Evolutionary conservation across 2,329 filamentous ascomycete species (phyloP).

Genomic region (Colletotrichum ledebouriae): DNA sequence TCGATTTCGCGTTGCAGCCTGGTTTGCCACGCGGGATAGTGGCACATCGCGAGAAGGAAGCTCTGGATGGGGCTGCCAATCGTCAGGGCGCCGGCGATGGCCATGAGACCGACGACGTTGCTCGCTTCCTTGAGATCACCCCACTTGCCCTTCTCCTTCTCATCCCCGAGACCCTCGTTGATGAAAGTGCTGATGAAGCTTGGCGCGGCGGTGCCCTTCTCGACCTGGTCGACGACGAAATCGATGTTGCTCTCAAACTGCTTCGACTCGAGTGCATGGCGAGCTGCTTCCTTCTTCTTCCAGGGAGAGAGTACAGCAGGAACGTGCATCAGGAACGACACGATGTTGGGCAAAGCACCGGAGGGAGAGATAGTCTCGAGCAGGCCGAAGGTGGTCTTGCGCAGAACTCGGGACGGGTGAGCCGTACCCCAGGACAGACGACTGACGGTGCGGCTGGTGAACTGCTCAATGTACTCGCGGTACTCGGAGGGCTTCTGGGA

Average conservation of each 20-base stretch:
- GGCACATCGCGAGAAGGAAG: slow-evolving; percentile 49
- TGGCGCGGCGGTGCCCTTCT: slow-evolving; percentile 51
- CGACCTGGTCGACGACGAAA: slow-evolving; percentile 52
- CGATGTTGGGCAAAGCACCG: slow-evolving; percentile 58
- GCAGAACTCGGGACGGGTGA: slow-evolving; percentile 55
- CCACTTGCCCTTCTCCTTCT: slow-evolving; percentile 46
- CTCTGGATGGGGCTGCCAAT: slow-evolving; percentile 59
- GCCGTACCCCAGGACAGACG: slow-evolving; percentile 61
- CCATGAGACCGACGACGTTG: slow-evolving; percentile 62
- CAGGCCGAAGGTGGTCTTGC: slow-evolving; percentile 60
- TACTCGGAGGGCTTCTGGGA: slow-evolving; percentile 57
- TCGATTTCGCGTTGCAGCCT: slow-evolving; percentile 58
- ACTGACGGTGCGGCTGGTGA: slow-evolving; percentile 60
- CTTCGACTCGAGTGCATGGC: slow-evolving; percentile 55
- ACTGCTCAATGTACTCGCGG: slow-evolving; percentile 61
- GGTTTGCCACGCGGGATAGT: slow-evolving; percentile 52
- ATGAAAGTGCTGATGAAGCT: slow-evolving; percentile 60
- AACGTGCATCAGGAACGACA: slow-evolving; percentile 55
- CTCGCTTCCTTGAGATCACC: slow-evolving; percentile 55
- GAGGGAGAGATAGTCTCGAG: slow-evolving; percentile 61
- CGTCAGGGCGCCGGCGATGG: slow-evolving; percentile 57
- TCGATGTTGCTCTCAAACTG: slow-evolving; percentile 55
- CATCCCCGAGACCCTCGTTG: slow-evolving; percentile 48
- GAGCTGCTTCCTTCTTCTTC: slow-evolving; percentile 58
- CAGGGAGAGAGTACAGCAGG: slow-evolving; percentile 58